Conservation (phyloP, 2,329 filamentous ascomycete genomes). For the Zopfia rhizophila region DNA sequence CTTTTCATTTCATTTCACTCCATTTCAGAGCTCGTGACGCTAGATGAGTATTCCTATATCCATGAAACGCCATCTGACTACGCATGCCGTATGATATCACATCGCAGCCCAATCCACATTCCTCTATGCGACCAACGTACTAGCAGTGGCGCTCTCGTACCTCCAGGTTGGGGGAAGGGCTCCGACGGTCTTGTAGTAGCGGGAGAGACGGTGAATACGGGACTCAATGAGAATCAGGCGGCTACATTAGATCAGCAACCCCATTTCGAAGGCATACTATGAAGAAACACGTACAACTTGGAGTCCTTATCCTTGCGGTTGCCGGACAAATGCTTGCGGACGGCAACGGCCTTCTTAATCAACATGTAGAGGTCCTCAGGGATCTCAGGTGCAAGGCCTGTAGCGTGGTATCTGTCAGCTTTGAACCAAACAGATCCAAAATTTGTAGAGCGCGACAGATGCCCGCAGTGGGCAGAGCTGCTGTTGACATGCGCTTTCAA, state of each 20-base stretch:
- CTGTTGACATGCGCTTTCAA: slow-evolving; percentile 55
- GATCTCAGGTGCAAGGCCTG: slow-evolving; percentile 97
- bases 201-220: slow-evolving; percentile 98
- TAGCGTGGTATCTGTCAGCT: slow-evolving; percentile 48
- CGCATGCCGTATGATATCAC: slow-evolving; percentile 35
- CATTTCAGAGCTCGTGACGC: slow-evolving; percentile 42
- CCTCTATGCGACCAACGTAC: slow-evolving; percentile 59
- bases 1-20: slow-evolving; percentile 52
- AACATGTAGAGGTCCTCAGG: slow-evolving; percentile 99
- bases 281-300: slow-evolving; percentile 73
- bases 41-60: slow-evolving; percentile 47
- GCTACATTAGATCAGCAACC: slow-evolving; percentile 43
- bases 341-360: slow-evolving; percentile 95
- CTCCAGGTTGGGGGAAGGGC: slow-evolving; percentile 92
- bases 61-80: slow-evolving; percentile 47
- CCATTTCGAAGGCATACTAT: slow-evolving; percentile 12
- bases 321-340: slow-evolving; percentile 99
- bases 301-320: slow-evolving; percentile 99
- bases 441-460: slow-evolving; percentile 52
- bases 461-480: slow-evolving; percentile 39
- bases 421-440: slow-evolving; percentile 50
- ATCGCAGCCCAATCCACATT: slow-evolving; percentile 39
- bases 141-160: slow-evolving; percentile 98
- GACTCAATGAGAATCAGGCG: slow-evolving; percentile 99
- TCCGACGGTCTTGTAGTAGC: slow-evolving; percentile 98